Evolutionary conservation across 495 filamentous ascomycete species (phyloP), one percentile per base, ranked within the genome.

Genomic region (Annulohypoxylon stygium): DNA sequence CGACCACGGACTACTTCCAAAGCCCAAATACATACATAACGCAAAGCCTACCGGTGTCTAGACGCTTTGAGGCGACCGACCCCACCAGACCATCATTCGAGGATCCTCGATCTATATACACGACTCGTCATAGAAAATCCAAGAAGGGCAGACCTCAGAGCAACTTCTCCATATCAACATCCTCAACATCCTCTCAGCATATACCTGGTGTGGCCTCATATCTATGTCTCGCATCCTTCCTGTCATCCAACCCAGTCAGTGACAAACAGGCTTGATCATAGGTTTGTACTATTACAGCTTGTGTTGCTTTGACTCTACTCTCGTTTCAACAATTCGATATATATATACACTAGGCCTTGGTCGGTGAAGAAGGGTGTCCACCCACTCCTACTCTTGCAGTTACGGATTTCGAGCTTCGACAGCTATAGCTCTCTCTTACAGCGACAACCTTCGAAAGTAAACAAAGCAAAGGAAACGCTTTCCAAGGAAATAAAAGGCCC

Each of bases 11-110:
- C 79, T 80, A 75, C 79, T 79, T 78, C 75, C 79, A 71, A 76
- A 74, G 75, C 65, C 75, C 72, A 75, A 58, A 76, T 74, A 77
- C 80, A 80, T 81, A 83, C 78, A 82, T 83, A 81, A 82, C 77
- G 65, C 63, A 73, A 78, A 71, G 77, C 75, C 76, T 78, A 76
- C 78, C 82, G 69, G 76, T 78, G 69, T 75, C 68, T 75, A 71
- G 77, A 77, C 73, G 66, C 69, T 70, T 78, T 77, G 77, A 77
- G 77, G 75, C 78, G 76, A 79, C 73, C 77, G 75, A 78, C 76
- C 80, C 81, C 81, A 80, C 81, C 76, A 75, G 76, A 68, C 59
- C 69, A 78, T 77, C 72, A 73, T 74, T 74, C 72, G 75, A 77
- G 75, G 69, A 71, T 71, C 57, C 50, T 73, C 62, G 71, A 74